These are phyloP conservation scores for Arxiozyma slooffiae DNA, from an alignment of 1,139 yeast species.

Conservation along the genomic window DNA sequence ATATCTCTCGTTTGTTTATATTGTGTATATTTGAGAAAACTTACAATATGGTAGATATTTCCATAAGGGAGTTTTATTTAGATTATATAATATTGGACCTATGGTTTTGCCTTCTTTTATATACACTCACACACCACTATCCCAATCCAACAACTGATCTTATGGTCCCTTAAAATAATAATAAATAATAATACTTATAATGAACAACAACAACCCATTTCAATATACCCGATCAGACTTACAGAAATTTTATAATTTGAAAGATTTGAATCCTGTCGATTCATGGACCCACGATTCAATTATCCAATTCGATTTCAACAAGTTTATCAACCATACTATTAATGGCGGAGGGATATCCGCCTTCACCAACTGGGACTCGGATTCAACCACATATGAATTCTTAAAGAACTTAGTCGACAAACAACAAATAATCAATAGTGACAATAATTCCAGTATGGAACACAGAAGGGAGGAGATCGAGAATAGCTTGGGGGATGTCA, in stretches of 20 bases:
- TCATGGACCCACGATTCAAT: conserved; percentile 34
- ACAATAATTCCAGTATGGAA: background rate
- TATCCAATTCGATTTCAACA: conserved; percentile 19
- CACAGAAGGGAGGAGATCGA: background rate
- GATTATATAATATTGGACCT: too few relatives aligned
- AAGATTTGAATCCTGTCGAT: conserved; percentile 32
- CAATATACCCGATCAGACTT: conserved; percentile 28
- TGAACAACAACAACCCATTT: conserved; percentile 15
- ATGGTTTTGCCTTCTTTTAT: too few relatives aligned
- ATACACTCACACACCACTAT: too few relatives aligned
- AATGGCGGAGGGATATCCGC: conserved; percentile 18
- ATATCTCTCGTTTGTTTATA: too few relatives aligned
- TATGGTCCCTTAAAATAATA: too few relatives aligned
- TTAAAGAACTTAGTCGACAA: conserved; percentile 26
- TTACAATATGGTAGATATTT: too few relatives aligned
- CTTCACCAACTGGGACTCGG: background rate
- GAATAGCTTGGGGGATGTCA: conserved; percentile 8
- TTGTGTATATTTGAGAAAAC: too few relatives aligned
- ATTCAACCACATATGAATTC: conserved; percentile 33
- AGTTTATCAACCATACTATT: conserved; percentile 26
- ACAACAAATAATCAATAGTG: conserved; percentile 13
- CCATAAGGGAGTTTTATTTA: too few relatives aligned
- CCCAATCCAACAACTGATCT: too few relatives aligned
- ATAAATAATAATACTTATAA: background rate
- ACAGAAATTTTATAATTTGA: conserved; percentile 35